Conservation (phyloP, 2,329 filamentous ascomycete species). For the Ophiostoma piceae region DNA sequence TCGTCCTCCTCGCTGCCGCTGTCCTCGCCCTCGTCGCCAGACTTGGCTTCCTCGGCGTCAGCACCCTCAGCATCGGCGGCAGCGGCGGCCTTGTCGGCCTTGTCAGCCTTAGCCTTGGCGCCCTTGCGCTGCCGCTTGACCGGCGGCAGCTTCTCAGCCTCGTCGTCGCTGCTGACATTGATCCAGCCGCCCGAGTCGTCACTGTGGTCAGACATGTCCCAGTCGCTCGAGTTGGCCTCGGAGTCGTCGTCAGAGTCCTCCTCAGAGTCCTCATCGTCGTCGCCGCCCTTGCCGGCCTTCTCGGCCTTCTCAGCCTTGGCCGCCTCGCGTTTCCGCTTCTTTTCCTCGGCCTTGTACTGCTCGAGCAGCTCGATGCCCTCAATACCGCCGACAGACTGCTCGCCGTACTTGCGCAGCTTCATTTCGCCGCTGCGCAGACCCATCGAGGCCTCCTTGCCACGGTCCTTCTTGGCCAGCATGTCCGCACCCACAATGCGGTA, state of each 20-base stretch:
- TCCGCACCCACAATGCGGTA: slow-evolving; percentile 90
- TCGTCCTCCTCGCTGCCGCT: not conserved
- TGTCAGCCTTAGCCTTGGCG: not conserved
- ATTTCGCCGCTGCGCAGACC: slow-evolving; percentile 67
- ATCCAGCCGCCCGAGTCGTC: slow-evolving; percentile 86
- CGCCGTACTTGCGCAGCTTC: slow-evolving; percentile 74
- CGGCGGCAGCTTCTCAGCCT: slow-evolving; percentile 65
- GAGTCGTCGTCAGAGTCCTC: slow-evolving; percentile 55
- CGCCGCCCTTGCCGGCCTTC: slow-evolving; percentile 55
- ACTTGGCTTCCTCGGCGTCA: slow-evolving; percentile 20
- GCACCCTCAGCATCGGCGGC: not conserved
- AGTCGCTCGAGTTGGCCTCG: slow-evolving; percentile 50
- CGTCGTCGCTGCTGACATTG: slow-evolving; percentile 76
- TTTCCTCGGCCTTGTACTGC: slow-evolving; percentile 90
- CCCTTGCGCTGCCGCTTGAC: slow-evolving; percentile 54
- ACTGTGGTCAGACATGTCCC: slow-evolving; percentile 59
- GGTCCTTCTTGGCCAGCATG: slow-evolving; percentile 80
- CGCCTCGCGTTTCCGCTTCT: slow-evolving; percentile 58
- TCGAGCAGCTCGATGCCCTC: slow-evolving; percentile 88
- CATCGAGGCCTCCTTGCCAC: slow-evolving; percentile 87
- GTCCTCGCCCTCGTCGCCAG: slow-evolving; percentile 21
- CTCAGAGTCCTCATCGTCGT: slow-evolving; percentile 54
- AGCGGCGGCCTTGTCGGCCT: not conserved
- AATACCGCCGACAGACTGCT: slow-evolving; percentile 73
- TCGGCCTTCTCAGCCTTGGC: slow-evolving; percentile 50